Percentiles rank a stretch among this genome's conserved stretches.
Evolutionary conservation across 352 stramenopile species (phyloP).

Genomic region (Pythium biforme): DNA sequence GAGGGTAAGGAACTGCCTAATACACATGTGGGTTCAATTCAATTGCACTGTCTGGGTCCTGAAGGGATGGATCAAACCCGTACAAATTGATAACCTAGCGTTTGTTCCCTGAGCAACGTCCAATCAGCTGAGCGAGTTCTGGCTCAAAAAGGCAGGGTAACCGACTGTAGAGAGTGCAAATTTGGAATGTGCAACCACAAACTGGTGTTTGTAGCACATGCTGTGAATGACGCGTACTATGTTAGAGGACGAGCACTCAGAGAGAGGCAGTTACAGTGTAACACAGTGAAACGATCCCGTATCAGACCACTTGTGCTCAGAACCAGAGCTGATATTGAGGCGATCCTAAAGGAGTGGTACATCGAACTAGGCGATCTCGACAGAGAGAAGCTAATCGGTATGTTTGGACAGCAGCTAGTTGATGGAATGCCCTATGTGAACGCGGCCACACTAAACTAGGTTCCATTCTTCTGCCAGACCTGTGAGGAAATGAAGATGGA

Average conservation of each 20-base stretch:
- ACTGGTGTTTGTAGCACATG: neutral
- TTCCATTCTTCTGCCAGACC: slow-evolving; percentile 9
- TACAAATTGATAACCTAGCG: slow-evolving; percentile 6
- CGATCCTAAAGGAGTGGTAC: slow-evolving; percentile 5
- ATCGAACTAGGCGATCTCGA: neutral
- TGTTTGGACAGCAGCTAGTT: slow-evolving; percentile 12
- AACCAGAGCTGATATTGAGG: no score
- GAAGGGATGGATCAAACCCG: slow-evolving; percentile 7
- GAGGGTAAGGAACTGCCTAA: slow-evolving; percentile 4
- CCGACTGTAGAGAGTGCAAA: slow-evolving; percentile 13
- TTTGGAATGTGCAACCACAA: neutral
- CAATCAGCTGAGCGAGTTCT: slow-evolving; percentile 7
- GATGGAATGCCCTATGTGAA: neutral
- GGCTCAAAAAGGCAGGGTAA: slow-evolving; percentile 8
- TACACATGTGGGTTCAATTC: slow-evolving; percentile 8
- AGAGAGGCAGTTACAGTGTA: no score
- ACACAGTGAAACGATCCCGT: no score
- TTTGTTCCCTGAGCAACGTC: slow-evolving; percentile 8
- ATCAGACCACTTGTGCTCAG: no score
- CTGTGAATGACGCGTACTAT: no score
- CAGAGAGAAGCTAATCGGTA: slow-evolving; percentile 4
- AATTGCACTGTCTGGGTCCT: slow-evolving; percentile 6
- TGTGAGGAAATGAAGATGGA: slow-evolving; percentile 9
- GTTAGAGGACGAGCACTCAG: no score
- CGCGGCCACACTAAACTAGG: neutral